phyloP scores from a whole-genome alignment of 106 monocot genomes.

The Platanthera zijinensis region DNA sequence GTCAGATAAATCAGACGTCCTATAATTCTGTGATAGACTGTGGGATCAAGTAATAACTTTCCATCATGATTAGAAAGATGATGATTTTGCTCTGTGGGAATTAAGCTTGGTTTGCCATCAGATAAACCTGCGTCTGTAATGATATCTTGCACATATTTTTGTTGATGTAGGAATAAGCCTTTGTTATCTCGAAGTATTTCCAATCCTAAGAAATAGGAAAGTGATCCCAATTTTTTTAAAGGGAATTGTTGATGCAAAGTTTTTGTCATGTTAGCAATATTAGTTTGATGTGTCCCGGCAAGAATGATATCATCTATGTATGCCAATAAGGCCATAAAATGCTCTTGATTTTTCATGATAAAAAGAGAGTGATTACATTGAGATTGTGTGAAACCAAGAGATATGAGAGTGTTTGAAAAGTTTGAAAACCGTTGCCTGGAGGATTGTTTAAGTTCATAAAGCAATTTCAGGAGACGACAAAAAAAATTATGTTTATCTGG shows the following conservation, averaged over 20 bases:
- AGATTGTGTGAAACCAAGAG: background rate
- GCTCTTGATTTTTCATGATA: background rate
- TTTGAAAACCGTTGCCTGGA: background rate
- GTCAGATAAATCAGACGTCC: too few relatives aligned
- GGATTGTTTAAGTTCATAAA: background rate
- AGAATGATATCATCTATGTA: background rate
- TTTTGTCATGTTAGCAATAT: background rate
- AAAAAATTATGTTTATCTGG: background rate
- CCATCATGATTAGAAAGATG: too few relatives aligned
- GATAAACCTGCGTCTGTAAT: background rate
- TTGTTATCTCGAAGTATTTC: background rate
- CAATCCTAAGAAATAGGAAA: background rate
- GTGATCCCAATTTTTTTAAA: background rate
- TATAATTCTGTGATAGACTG: too few relatives aligned
- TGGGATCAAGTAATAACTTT: too few relatives aligned
- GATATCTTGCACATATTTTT: background rate
- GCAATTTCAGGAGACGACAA: background rate
- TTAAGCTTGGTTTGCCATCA: background rate
- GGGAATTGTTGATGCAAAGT: background rate
- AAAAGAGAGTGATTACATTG: background rate
- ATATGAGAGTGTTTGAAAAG: background rate
- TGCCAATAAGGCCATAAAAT: background rate
- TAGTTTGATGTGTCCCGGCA: background rate
- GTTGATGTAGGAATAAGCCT: background rate
- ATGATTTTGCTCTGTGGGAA: too few relatives aligned